A percentile compares a stretch with the other conserved stretches of the same genome.
phyloP scores from a whole-genome alignment of 805 yeast genomes.

The Geotrichum ghanense region DNA sequence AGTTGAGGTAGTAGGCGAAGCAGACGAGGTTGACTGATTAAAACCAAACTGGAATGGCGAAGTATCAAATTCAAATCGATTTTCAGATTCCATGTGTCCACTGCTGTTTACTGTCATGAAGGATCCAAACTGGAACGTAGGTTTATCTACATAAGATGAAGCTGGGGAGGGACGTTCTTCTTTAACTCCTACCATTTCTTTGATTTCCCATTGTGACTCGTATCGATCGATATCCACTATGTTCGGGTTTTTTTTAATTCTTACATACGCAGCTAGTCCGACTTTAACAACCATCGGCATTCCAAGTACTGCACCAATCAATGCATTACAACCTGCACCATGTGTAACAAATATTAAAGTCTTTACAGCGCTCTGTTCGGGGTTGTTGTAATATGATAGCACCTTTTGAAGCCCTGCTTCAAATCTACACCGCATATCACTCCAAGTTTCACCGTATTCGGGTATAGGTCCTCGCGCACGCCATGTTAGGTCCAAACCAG shows the following conservation, averaged over 20 bases:
- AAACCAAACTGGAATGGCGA: background rate
- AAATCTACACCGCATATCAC: constrained; percentile 25
- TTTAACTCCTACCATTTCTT: background rate
- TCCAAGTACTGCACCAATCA: constrained; percentile 18
- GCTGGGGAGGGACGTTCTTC: background rate
- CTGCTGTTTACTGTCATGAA: background rate
- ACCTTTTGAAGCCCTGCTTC: constrained; percentile 18
- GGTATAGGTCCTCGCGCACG: constrained; percentile 23
- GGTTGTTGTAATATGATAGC: constrained; percentile 15
- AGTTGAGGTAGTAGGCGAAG: background rate
- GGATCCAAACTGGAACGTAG: background rate
- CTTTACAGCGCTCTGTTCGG: constrained; percentile 5
- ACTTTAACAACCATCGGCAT: background rate
- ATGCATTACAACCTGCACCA: constrained; percentile 29
- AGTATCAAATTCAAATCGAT: background rate
- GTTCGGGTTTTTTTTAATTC: background rate
- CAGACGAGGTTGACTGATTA: background rate
- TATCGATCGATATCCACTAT: too few species aligned
- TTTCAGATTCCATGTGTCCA: background rate
- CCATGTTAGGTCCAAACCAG: constrained; percentile 17
- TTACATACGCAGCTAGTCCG: background rate
- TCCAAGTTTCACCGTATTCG: constrained; percentile 28
- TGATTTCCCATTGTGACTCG: background rate
- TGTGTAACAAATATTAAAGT: constrained; percentile 26
- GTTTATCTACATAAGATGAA: background rate